Conservation (phyloP, 441 rosid genomes). For the Croton setiger region DNA sequence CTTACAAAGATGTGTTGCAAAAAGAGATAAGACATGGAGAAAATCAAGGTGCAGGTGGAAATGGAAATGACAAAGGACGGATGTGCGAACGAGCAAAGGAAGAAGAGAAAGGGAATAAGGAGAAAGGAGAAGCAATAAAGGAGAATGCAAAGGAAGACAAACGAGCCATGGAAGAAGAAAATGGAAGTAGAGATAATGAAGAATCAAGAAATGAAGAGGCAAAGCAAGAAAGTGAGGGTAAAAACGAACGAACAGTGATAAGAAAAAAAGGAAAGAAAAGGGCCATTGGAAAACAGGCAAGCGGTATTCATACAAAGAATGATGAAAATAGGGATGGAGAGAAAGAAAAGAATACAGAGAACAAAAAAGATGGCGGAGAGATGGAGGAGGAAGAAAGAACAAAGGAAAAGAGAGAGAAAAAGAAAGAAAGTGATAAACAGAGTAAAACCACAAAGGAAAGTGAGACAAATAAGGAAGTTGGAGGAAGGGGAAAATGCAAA, state of each 20-base stretch:
- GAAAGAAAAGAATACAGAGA: neutral
- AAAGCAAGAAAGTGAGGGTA: neutral
- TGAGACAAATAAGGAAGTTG: no score
- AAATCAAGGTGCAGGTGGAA: neutral
- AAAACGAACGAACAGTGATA: neutral
- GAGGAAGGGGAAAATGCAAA: neutral
- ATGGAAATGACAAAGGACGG: neutral
- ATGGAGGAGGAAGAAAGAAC: constrained; percentile 7
- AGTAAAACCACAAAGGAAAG: no score
- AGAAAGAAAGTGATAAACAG: neutral
- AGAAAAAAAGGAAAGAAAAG: neutral
- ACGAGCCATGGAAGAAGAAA: neutral
- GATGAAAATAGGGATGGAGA: neutral
- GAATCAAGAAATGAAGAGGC: neutral
- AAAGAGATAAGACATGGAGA: neutral
- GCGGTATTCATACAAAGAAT: neutral
- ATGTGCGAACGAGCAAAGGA: neutral
- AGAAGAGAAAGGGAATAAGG: no score
- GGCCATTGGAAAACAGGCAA: neutral
- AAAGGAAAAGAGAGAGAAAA: neutral
- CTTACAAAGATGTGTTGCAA: constrained; percentile 21
- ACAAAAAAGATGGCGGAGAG: neutral
- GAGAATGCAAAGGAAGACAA: constrained; percentile 47
- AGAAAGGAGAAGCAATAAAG: neutral
- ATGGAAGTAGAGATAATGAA: neutral